Base-by-base conservation (phyloP, 257 asterid species). In the Eustoma russellianum region DNA sequence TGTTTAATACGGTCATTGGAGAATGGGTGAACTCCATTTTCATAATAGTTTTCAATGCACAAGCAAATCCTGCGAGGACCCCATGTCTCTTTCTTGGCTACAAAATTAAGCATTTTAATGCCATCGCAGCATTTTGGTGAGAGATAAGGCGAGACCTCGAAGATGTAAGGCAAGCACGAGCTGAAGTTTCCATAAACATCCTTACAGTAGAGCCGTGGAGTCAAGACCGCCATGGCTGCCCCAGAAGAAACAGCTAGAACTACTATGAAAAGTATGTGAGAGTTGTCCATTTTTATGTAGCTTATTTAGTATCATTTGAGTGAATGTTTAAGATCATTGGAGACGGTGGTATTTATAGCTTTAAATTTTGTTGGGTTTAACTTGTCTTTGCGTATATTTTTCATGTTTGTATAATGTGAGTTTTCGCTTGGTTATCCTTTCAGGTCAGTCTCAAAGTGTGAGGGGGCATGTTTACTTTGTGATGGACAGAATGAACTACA, bases 11-110 rank as follows among this genome's bases (percentile, higher is more conserved):
- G 59, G 3, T 46, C 17, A 1, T 59, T 55, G 3, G 30, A 18
- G 14, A 43, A 59, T 4, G 62, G 45, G 30, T 55, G 68, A 17
- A 11, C 53, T 7, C 53, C 53, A 17, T 19, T 17, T 48, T 16
- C 19, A 14, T 19, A 19, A 6, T 16, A 10, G 5, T 28, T 48
- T 13, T 48, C 53, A 2, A 48, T 48, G 24, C 53, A 48, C 11
- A 7, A 6, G 6, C 53, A 48, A 8, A 48, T 48, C 33, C 53
- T 48, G 5, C 34, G 15, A 9, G 33, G 33, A 16, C 53, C 53
- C 5, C 53, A 33, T 7, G 11, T 13, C 53, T 48, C 53, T 17
- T 48, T 19, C 28, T 48, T 48, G 14, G 53, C 33, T 10, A 48
- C 18, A 18, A 16, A 17, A 18, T 48, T 48, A 1, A 48, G 53